Percentiles rank a stretch among this genome's conserved stretches.
Evolutionary conservation across 2,329 filamentous ascomycete genomes (phyloP).

Genomic region (Coniella lustricola): DNA sequence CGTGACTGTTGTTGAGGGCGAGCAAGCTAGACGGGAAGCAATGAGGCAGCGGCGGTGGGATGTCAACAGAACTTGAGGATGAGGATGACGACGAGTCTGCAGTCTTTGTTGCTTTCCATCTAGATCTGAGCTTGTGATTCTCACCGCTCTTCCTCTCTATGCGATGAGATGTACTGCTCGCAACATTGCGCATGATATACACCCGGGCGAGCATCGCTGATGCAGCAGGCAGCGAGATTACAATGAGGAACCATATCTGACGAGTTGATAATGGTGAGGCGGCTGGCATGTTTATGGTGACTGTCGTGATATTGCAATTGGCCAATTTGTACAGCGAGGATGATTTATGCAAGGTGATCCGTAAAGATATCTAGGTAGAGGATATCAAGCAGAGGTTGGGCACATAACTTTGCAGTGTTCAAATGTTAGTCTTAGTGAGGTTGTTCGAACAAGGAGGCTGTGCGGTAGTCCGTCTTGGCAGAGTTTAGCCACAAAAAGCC

Average conservation of each 20-base stretch:
- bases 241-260: not conserved
- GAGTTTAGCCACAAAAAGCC: too few species aligned
- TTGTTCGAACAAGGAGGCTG: too few species aligned
- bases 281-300: not conserved
- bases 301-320: not conserved
- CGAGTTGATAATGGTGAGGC: not conserved
- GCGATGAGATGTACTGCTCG: not conserved
- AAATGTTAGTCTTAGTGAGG: too few species aligned
- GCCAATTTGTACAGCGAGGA: too few species aligned
- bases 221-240: not conserved
- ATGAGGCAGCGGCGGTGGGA: not conserved
- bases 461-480: too few species aligned
- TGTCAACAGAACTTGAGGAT: not conserved
- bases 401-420: too few species aligned
- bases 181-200: conserved; percentile 3
- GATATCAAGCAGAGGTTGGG: too few species aligned
- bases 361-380: too few species aligned
- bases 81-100: not conserved
- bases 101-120: not conserved
- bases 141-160: not conserved
- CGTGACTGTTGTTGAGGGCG: not conserved
- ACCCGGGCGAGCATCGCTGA: not conserved
- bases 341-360: too few species aligned
- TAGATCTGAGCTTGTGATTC: too few species aligned
- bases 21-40: not conserved